Evolutionary conservation across 2,329 filamentous ascomycete genomes (phyloP), one percentile per base, ranked within the genome.

Genomic region (Dactylellina leptospora): DNA sequence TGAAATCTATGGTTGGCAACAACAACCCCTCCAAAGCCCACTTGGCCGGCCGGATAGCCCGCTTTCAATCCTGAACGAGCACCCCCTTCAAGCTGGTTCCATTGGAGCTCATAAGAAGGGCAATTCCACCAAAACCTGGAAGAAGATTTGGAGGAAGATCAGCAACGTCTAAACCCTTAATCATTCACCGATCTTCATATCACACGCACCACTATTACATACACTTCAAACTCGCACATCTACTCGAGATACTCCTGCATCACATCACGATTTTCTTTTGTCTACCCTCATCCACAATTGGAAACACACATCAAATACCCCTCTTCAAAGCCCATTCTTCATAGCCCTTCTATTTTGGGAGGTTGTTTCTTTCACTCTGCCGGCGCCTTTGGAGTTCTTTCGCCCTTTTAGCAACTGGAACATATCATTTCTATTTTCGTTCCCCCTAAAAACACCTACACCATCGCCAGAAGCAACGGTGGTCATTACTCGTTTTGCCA

Each of bases 1-100:
- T 9, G 84, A 88, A 72, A 84, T 91, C 13, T 91, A 92, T 76
- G 87, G 87, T 42, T 90, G 88, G 87, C 86, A 89, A 76, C 86
- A 89, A 77, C 81, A 81, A 33, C 68, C 59, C 20, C 20, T 60
- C 5, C 53, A 36, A 11, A 60, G 59, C 38, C 68, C 59, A 18
- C 59, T 64, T 6, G 54, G 45, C 30, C 51, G 53, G 53, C 66
- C 66, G 22, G 58, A 62, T 38, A 63, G 66, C 33, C 68, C 59
- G 23, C 60, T 63, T 11, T 40, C 56, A 28, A 33, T 59, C 44
- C 59, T 56, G 36, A 11, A n/a, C 36, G 36, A 40, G 53, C 60
- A 23, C 22, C 30, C 22, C 27, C 18, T 27, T 36, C 2, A 45
- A 58, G 20, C 53, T 59, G 13, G 53, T 28, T 27, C 56, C 62